Conservation (phyloP, 345 rosid species). For the Aquilaria malaccensis region DNA sequence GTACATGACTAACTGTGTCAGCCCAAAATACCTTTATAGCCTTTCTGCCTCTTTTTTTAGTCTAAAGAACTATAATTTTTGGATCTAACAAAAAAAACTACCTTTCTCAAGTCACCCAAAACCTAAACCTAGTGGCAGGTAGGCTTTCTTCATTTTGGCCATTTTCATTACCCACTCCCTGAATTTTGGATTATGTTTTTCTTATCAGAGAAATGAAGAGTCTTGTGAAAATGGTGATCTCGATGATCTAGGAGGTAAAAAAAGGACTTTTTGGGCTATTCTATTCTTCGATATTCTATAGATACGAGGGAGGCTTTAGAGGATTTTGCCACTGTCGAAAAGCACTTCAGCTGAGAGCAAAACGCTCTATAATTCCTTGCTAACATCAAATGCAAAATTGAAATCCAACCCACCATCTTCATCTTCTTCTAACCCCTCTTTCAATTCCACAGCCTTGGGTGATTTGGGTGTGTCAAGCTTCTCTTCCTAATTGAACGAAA, state of each 20-base stretch:
- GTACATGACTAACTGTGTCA: too few relatives aligned
- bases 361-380: conserved; percentile 21
- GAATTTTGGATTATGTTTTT: too few relatives aligned
- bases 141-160: too few relatives aligned
- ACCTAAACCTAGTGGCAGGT: too few relatives aligned
- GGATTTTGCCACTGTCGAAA: conserved; percentile 72
- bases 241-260: conserved; percentile 41
- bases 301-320: conserved; percentile 56
- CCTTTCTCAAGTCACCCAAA: too few relatives aligned
- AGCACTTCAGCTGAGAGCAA: conserved; percentile 64
- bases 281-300: conserved; percentile 21
- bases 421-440: neutral
- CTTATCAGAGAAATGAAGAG: too few relatives aligned
- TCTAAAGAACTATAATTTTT: too few relatives aligned
- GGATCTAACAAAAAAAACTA: too few relatives aligned
- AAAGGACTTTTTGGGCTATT: conserved; percentile 19
- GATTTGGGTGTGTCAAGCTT: conserved; percentile 56
- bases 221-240: conserved; percentile 42
- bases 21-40: too few relatives aligned
- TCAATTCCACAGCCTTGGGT: neutral
- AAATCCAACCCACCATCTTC: conserved; percentile 14
- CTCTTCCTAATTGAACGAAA: conserved; percentile 63
- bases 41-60: too few relatives aligned
- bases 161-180: too few relatives aligned
- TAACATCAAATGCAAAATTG: conserved; percentile 53